These are phyloP conservation scores for Gossypium bickii DNA, from an alignment of 345 rosid species.

Conservation along the genomic window DNA sequence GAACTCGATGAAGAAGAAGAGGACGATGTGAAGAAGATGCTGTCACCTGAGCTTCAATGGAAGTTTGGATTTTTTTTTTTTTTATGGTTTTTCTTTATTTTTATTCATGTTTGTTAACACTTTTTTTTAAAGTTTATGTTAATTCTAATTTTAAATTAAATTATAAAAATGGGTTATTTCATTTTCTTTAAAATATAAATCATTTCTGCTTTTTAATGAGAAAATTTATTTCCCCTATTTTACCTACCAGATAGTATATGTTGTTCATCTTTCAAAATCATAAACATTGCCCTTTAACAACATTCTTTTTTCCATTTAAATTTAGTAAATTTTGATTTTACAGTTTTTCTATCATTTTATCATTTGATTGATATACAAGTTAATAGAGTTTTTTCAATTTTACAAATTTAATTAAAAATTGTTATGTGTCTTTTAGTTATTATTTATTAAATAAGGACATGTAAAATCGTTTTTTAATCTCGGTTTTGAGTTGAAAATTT, in stretches of 20 bases:
- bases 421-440: too few species aligned
- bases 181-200: not conserved
- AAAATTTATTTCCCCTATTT: not conserved
- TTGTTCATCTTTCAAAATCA: conserved; percentile 1
- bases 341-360: not conserved
- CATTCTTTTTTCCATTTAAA: not conserved
- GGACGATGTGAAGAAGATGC: conserved; percentile 10
- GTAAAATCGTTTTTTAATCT: too few species aligned
- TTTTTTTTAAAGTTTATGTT: too few species aligned
- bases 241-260: not conserved
- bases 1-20: not conserved
- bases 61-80: not conserved
- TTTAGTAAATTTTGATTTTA: not conserved
- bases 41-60: conserved; percentile 20
- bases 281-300: not conserved
- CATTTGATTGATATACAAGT: not conserved
- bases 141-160: too few species aligned
- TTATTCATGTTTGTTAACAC: too few species aligned
- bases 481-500: too few species aligned
- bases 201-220: not conserved
- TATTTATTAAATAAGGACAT: too few species aligned
- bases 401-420: too few species aligned
- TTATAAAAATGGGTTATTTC: not conserved
- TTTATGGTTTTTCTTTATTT: not conserved
- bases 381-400: too few species aligned